Evolutionary conservation across 371 early-diverging fungal species (phyloP), one percentile per base, ranked within the genome.

Genomic region (Blakeslea trispora): DNA sequence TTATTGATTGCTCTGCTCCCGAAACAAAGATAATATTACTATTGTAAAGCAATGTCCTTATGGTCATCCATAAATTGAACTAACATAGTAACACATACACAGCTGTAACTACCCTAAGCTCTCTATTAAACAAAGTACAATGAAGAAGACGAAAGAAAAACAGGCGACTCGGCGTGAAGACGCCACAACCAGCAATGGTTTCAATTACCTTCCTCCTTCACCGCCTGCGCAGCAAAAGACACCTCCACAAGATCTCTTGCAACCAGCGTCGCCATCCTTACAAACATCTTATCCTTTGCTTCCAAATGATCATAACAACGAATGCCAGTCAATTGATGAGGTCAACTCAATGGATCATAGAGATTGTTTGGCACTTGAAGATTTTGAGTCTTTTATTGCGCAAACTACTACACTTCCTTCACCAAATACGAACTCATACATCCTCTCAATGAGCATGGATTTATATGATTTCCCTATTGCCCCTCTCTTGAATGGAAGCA

Each of bases 211-310:
- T 41, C 49, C 47, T 21, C 56, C 41, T 6, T 56, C 56, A 17
- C 56, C 56, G 40, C 56, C 56, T 40, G 19, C 54, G 52, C 89
- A 50, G 37, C 51, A 66, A 87, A 86, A 17, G 85, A 88, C 44
- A 65, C 85, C 24, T 81, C 85, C 43, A 73, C 72, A 42, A 54
- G 57, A 21, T 11, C 51, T 39, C 40, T 69, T 63, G 15, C 66
- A 68, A 28, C 61, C 66, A 5, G 58, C 64, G 0, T 49, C 57
- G 11, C 34, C 55, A 17, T 35, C 58, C 3, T 46, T 61, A 7
- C 51, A 63, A 13, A 57, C 66, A 40, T 64, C 56, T 15, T 48
- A 42, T n/a, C 49, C 56, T 56, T 6, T 55, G 18, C 3, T 46
- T 28, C n/a, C 21, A 10, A 39, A 46, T 28, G 9, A 14, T 21